phyloP scores from a whole-genome alignment of 208 protist genomes.

The Wallacemonas sp. region DNA sequence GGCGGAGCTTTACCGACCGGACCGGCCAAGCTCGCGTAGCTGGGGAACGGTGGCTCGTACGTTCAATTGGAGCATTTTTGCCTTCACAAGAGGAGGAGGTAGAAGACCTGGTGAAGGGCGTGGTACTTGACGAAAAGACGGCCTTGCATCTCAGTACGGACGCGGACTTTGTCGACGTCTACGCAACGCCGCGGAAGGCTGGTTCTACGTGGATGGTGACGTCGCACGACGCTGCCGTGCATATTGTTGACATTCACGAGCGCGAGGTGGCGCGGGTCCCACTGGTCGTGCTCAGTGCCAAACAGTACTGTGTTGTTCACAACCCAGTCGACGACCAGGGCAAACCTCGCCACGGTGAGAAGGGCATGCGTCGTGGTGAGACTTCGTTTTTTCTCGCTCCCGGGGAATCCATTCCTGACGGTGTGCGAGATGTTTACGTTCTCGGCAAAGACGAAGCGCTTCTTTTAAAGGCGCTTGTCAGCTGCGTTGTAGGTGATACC shows the following conservation, averaged over 20 bases:
- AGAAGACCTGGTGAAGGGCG: conserved; percentile 56
- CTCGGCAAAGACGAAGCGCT: conserved; percentile 94
- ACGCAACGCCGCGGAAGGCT: conserved; percentile 69
- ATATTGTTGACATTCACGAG: conserved; percentile 90
- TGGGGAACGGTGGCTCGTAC: conserved; percentile 91
- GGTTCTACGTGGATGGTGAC: conserved; percentile 92
- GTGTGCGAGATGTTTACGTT: conserved; percentile 85
- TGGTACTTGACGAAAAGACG: conserved; percentile 72
- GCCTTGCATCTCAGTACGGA: conserved; percentile 85
- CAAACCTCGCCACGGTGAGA: conserved; percentile 77
- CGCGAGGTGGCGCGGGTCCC: conserved; percentile 62
- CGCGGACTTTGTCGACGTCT: conserved; percentile 82
- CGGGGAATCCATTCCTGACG: conserved; percentile 87
- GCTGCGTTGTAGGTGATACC: conserved; percentile 55
- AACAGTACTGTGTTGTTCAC: conserved; percentile 93
- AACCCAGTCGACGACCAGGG: conserved; percentile 84
- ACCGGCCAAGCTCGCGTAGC: conserved; percentile 52
- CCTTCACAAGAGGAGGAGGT: conserved; percentile 88
- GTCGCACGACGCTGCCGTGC: conserved; percentile 64
- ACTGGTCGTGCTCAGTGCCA: conserved; percentile 78
- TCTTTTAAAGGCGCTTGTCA: conserved; percentile 87
- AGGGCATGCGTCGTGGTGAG: conserved; percentile 85
- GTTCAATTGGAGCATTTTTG: conserved; percentile 82
- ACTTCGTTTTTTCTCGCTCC: conserved; percentile 95
- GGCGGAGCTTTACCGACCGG: conserved; percentile 76